Percentiles rank a stretch among this genome's conserved stretches.
These are phyloP conservation scores for Moniliophthora roreri DNA, from an alignment of 1,284 basidiomycete species.

Conservation along the genomic window DNA sequence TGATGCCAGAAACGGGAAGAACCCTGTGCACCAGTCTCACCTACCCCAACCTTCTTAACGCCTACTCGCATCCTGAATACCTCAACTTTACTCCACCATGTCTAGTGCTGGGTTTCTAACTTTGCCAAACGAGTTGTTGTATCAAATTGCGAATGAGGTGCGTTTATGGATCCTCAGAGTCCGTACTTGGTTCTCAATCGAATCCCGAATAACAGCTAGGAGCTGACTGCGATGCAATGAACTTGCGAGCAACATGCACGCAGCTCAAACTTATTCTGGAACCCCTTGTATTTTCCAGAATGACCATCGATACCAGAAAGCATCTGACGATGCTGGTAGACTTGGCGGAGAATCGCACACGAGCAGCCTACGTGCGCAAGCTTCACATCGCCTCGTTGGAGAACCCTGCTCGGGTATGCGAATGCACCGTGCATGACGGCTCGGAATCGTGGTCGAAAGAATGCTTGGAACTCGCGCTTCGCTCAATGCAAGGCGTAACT, in stretches of 20 bases:
- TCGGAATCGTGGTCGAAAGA: background rate
- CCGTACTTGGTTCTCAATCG: background rate
- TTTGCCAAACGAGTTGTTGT: background rate
- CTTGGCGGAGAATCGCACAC: background rate
- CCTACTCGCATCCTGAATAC: too few species aligned
- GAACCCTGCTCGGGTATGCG: background rate
- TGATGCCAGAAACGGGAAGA: too few species aligned
- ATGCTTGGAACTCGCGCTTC: background rate
- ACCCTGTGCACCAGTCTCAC: too few species aligned
- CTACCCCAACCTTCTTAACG: too few species aligned
- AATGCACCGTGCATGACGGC: background rate
- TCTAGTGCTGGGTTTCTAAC: background rate
- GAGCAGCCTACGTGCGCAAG: background rate
- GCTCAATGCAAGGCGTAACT: background rate
- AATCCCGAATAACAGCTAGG: background rate
- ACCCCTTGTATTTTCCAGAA: background rate
- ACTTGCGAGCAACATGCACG: background rate
- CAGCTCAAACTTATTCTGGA: background rate
- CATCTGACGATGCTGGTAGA: background rate
- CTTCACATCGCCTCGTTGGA: background rate
- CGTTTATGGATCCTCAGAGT: background rate
- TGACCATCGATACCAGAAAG: background rate
- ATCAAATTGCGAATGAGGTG: background rate
- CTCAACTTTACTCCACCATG: too few species aligned
- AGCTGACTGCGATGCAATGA: background rate